Conservation (phyloP, 169 alveolate species). For the Cryptosporidium parvum region DNA sequence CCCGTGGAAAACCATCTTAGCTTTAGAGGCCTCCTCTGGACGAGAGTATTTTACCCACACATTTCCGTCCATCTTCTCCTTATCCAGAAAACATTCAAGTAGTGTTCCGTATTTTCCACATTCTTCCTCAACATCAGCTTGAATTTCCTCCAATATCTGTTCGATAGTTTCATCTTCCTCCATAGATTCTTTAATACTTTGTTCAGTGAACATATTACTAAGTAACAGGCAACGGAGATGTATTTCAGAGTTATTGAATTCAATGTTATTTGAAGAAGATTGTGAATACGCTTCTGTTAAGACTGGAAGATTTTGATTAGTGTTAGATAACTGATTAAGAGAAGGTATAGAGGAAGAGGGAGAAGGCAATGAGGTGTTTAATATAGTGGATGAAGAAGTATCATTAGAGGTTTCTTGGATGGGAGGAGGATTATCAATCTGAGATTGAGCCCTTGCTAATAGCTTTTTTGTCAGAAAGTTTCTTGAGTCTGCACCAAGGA, state of each 20-base stretch:
- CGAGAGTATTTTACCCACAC: conserved; percentile 85
- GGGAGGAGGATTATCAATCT: background rate
- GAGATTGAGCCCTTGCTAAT: conserved; percentile 74
- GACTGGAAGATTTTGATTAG: background rate
- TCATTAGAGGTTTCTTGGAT: background rate
- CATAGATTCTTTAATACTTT: conserved; percentile 78
- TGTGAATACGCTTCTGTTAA: background rate
- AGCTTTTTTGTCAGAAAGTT: conserved; percentile 87
- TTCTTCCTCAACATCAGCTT: conserved; percentile 90
- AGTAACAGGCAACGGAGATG: conserved; percentile 79
- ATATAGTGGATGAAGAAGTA: conserved; percentile 8
- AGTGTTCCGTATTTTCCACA: conserved; percentile 89
- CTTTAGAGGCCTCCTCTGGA: conserved; percentile 82
- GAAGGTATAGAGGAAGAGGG: conserved; percentile 15
- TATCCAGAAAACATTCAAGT: conserved; percentile 83
- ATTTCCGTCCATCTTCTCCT: conserved; percentile 84
- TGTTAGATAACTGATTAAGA: background rate
- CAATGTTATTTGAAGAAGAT: background rate
- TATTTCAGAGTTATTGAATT: background rate
- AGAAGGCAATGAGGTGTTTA: conserved; percentile 52
- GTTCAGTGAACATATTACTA: conserved; percentile 86
- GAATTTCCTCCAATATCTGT: conserved; percentile 85
- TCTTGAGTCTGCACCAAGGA: conserved; percentile 85
- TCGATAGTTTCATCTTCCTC: conserved; percentile 81
- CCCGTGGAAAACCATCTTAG: conserved; percentile 84